A percentile compares a stretch with the other conserved stretches of the same genome.
Conservation (phyloP, 768 basidiomycete genomes). For the Sporobolomyces roseus region DNA sequence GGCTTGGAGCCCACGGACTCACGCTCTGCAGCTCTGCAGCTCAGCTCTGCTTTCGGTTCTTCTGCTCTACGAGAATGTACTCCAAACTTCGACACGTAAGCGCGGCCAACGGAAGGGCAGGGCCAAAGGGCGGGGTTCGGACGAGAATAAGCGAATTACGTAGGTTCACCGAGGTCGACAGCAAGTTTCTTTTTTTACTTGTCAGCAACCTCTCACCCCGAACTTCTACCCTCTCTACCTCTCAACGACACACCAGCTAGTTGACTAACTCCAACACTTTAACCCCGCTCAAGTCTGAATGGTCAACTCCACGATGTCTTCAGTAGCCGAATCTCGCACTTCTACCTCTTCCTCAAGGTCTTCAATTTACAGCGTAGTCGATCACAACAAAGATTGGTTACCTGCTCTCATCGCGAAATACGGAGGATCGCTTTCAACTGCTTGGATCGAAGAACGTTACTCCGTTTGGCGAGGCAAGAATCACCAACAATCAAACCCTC, state of each 20-base stretch:
- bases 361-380: background rate
- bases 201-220: too few relatives aligned
- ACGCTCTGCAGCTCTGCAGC: background rate
- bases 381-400: slow-evolving; percentile 30
- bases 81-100: too few relatives aligned
- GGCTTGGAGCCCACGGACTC: too few relatives aligned
- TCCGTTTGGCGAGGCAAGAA: slow-evolving; percentile 21
- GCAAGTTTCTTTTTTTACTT: too few relatives aligned
- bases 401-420: slow-evolving; percentile 29
- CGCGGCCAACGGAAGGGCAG: too few relatives aligned
- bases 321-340: slow-evolving; percentile 6
- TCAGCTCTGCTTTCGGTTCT: background rate
- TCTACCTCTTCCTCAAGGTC: slow-evolving; percentile 19
- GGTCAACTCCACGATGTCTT: background rate
- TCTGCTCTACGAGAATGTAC: background rate
- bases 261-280: too few relatives aligned
- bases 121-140: too few relatives aligned
- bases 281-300: too few relatives aligned
- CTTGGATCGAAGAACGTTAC: slow-evolving; percentile 38
- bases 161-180: too few relatives aligned
- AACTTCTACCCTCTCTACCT: too few relatives aligned
- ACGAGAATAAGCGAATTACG: too few relatives aligned
- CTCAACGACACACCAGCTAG: too few relatives aligned
- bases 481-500: slow-evolving; percentile 24
- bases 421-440: slow-evolving; percentile 27